Percentiles rank a stretch among this genome's conserved stretches.
Conservation (phyloP, 164 flowering plant genomes). For the Pachysandra terminalis region DNA sequence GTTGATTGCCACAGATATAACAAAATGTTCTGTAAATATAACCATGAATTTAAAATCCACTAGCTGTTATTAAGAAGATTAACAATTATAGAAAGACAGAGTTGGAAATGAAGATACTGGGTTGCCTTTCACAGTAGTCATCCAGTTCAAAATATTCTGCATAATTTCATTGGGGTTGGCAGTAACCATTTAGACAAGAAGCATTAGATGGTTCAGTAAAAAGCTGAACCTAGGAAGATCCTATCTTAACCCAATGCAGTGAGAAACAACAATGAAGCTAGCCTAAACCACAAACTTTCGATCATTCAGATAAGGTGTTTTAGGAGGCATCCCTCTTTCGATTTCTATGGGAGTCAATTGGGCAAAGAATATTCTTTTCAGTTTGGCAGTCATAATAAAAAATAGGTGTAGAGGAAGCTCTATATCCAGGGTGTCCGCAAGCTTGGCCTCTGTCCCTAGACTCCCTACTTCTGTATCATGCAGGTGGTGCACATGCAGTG, state of each 20-base stretch:
- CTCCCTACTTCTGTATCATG: no score
- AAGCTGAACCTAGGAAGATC: background rate
- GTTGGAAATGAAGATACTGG: background rate
- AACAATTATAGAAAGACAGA: background rate
- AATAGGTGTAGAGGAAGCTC: no score
- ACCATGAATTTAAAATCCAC: background rate
- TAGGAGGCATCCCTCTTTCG: no score
- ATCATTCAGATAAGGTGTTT: no score
- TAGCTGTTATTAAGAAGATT: background rate
- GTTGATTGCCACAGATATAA: background rate
- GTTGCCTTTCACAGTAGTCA: background rate
- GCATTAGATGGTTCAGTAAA: background rate
- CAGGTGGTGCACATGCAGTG: no score
- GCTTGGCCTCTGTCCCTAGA: no score
- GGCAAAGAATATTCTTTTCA: background rate
- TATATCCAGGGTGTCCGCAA: no score
- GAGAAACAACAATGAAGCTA: no score
- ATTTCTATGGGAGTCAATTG: background rate
- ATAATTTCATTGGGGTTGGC: background rate
- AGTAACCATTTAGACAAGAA: no score
- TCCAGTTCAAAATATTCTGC: background rate
- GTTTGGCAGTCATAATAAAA: background rate
- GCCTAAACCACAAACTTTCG: no score
- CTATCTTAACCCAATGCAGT: no score
- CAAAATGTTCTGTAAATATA: no score